These are phyloP conservation scores for Phytophthora boehmeriae DNA, from an alignment of 352 stramenopile species.

Conservation along the genomic window DNA sequence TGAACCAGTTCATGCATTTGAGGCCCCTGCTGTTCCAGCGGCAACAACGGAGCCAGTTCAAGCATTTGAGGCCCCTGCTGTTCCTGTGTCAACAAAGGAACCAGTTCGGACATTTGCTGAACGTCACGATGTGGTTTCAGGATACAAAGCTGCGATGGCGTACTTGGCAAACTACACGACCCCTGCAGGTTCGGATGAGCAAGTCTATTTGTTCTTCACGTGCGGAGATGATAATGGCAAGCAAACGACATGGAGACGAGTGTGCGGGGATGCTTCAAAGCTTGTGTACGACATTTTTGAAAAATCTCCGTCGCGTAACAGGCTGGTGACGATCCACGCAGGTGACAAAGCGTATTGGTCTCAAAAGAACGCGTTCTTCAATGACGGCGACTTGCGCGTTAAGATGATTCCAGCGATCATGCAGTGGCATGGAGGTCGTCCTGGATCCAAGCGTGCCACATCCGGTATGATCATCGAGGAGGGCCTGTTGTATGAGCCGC, in stretches of 20 bases:
- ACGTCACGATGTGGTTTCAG: slow-evolving; percentile 53
- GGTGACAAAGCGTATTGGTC: slow-evolving; percentile 67
- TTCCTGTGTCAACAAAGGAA: slow-evolving; percentile 1
- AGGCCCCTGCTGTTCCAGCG: neutral
- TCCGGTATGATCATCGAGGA: slow-evolving; percentile 61
- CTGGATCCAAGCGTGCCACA: slow-evolving; percentile 54
- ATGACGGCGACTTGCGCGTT: slow-evolving; percentile 65
- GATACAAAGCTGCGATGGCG: slow-evolving; percentile 54
- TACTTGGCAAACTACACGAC: slow-evolving; percentile 56
- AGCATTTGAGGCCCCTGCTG: neutral
- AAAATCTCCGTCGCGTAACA: slow-evolving; percentile 51
- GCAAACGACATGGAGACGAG: slow-evolving; percentile 44
- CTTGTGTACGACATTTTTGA: slow-evolving; percentile 63
- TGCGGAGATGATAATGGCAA: slow-evolving; percentile 62
- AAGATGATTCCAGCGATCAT: slow-evolving; percentile 72
- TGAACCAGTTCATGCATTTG: neutral
- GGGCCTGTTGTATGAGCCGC: slow-evolving; percentile 58
- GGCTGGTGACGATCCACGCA: slow-evolving; percentile 62
- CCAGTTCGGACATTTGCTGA: slow-evolving; percentile 23
- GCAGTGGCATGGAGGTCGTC: slow-evolving; percentile 55
- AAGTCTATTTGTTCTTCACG: slow-evolving; percentile 75
- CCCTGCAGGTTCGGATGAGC: slow-evolving; percentile 32
- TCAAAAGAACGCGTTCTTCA: slow-evolving; percentile 58
- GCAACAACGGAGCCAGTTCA: neutral
- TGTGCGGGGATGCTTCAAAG: slow-evolving; percentile 52